Conservation (phyloP, 345 rosid genomes). For the Excoecaria cochinchinensis region DNA sequence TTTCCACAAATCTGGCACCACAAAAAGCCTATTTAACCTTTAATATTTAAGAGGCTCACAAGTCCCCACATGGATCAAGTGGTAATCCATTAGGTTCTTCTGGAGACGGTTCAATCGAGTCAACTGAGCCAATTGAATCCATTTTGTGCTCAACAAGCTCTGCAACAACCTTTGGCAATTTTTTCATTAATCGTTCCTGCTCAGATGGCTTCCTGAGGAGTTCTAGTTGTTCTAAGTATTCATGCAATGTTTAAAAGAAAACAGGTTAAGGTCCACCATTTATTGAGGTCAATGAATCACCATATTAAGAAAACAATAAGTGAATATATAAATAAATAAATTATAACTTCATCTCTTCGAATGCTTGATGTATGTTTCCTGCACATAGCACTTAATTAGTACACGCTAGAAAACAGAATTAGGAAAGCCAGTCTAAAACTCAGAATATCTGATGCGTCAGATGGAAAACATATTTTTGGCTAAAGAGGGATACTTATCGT, state of each 20-base stretch:
- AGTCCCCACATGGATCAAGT: background rate
- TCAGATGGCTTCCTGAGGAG: slow-evolving; percentile 29
- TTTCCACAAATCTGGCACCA: too few species aligned
- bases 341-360: background rate
- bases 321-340: background rate
- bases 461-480: background rate
- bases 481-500: background rate
- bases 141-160: slow-evolving; percentile 6
- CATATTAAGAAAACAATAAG: background rate
- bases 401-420: background rate
- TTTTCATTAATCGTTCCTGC: slow-evolving; percentile 21
- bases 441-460: background rate
- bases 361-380: background rate
- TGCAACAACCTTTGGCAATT: slow-evolving; percentile 17
- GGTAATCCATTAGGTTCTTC: background rate
- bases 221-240: slow-evolving; percentile 21
- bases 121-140: background rate
- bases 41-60: background rate
- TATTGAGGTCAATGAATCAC: background rate
- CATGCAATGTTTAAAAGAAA: slow-evolving; percentile 18
- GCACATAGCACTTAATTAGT: background rate
- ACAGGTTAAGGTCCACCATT: slow-evolving; percentile 25
- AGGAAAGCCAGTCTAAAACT: background rate
- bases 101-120: background rate
- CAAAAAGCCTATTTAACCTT: too few species aligned